Conservation (phyloP, 148 eudicot species). For the Amaranthus hypochondriacus region DNA sequence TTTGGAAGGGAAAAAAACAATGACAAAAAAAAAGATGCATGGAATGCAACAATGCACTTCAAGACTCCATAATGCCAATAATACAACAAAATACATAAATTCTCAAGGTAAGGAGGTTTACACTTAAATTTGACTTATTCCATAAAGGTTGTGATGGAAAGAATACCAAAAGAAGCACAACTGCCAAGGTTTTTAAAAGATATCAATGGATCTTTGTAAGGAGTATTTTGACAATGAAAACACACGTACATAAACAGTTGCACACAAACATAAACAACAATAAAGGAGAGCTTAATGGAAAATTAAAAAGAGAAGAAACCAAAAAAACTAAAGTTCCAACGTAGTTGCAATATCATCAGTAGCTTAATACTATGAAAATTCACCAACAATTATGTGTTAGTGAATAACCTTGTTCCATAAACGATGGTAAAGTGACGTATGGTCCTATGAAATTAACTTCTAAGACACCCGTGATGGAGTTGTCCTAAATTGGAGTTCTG, state of each 20-base stretch:
- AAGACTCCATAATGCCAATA: background rate
- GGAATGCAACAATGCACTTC: background rate
- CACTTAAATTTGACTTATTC: background rate
- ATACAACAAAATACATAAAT: background rate
- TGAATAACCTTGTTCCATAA: background rate
- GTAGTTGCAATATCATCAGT: too few species aligned
- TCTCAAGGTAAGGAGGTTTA: background rate
- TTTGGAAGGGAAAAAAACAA: background rate
- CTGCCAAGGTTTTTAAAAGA: too few species aligned
- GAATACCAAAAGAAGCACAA: too few species aligned
- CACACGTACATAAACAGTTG: too few species aligned
- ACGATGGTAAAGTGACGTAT: background rate
- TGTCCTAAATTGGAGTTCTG: background rate
- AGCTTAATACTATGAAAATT: too few species aligned
- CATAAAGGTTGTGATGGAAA: background rate
- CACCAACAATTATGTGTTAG: too few species aligned
- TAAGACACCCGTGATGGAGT: background rate
- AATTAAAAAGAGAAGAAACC: too few species aligned
- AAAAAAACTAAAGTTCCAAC: too few species aligned
- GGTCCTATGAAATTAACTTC: background rate
- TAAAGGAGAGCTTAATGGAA: too few species aligned
- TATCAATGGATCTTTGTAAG: too few species aligned
- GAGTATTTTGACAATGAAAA: too few species aligned
- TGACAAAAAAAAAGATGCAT: background rate
- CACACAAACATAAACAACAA: too few species aligned